Evolutionary conservation across 2,329 filamentous ascomycete genomes (phyloP), one percentile per base, ranked within the genome.

Genomic region (Claviceps quebecensis): DNA sequence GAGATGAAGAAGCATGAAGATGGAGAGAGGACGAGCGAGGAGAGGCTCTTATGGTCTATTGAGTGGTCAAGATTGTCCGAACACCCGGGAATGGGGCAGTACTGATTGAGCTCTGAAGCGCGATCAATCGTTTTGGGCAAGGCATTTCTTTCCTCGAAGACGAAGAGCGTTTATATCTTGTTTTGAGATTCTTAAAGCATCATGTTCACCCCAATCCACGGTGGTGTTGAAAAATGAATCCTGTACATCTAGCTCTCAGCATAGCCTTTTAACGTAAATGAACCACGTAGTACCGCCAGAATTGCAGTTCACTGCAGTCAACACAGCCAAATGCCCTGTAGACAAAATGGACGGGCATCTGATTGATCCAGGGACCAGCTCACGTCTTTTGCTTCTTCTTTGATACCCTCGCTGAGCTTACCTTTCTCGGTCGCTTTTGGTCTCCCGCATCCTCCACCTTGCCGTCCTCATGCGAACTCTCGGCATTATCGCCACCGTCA

Each of bases 401-500:
- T 8, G 44, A 49, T 34, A 34, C 50, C 51, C 5, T 52, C 52
- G 51, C 51, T 2, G 44, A 53, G 34, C 52, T 53, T 8, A 19
- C 51, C 14, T 50, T 60, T 39, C 52, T 54, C 14, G 52, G 48
- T 34, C 64, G 55, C 55, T 67, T 67, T 13, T 55, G 45, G 6
- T 55, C 56, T 1, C 45, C 48, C 4, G 50, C 44, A 4, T 8
- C 36, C 46, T 17, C 19, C 16, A 39, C 56, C 1, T 57, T 56
- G 11, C 62, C 59, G 11, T 56, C 62, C 2, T 60, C 61, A 46
- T 65, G 29, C 9, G 9, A 34, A 34, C 9, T 34, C 29, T 34
- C 67, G 0, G 65, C 67, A 40, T 61, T 56, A 45, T 63, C 66
- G 2, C 63, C 65, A 38, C 64, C 59, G 22, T 67, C 62, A 26